These are phyloP conservation scores for Boechera retrofracta DNA, from an alignment of 345 rosid genomes.

Conservation along the genomic window DNA sequence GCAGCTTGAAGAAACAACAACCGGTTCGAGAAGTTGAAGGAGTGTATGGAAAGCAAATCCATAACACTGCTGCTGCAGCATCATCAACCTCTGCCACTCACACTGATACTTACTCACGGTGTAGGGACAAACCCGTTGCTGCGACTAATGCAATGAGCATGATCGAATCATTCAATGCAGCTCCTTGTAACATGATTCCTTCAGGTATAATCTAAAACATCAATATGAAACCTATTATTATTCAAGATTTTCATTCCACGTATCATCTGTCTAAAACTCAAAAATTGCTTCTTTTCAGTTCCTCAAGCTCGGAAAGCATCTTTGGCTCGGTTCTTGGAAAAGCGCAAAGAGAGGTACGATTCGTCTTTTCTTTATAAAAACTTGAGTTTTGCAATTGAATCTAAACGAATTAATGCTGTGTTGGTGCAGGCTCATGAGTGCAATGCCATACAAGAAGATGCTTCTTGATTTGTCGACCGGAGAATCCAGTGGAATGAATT, in stretches of 20 bases:
- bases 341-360: conserved; percentile 88
- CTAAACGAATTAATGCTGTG: conserved; percentile 7
- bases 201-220: conserved; percentile 53
- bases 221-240: background rate
- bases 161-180: conserved; percentile 51
- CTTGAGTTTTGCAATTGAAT: background rate
- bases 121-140: conserved; percentile 54
- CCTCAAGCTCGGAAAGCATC: conserved; percentile 98
- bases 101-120: conserved; percentile 53
- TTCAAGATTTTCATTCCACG: background rate
- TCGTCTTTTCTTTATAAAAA: background rate
- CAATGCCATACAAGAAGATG: conserved; percentile 66
- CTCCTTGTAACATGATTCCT: conserved; percentile 54
- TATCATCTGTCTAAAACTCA: background rate
- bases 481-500: conserved; percentile 46
- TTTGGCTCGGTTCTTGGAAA: conserved; percentile 93
- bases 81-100: conserved; percentile 63
- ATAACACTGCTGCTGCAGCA: conserved; percentile 53
- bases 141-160: conserved; percentile 50
- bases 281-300: conserved; percentile 41
- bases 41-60: conserved; percentile 45
- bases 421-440: conserved; percentile 57
- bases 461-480: conserved; percentile 47
- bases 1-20: conserved; percentile 29
- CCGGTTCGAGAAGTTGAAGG: conserved; percentile 23